These are phyloP conservation scores for Chaetomium tenue DNA, from an alignment of 495 filamentous ascomycete genomes.

Conservation along the genomic window DNA sequence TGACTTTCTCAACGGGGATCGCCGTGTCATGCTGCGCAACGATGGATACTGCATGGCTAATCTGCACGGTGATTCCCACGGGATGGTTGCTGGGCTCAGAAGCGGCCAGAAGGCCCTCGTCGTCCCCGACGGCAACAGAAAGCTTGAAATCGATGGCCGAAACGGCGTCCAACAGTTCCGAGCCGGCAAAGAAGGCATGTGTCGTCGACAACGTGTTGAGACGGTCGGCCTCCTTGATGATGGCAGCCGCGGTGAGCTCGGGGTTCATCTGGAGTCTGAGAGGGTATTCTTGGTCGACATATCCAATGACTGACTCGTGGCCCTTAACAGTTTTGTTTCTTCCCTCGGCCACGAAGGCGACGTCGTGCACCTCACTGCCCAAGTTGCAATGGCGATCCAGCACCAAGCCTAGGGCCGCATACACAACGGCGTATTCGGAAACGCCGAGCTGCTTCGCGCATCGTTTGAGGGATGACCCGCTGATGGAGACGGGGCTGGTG, in stretches of 20 bases:
- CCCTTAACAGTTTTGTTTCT: background rate
- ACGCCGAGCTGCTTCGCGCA: background rate
- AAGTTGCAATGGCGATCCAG: background rate
- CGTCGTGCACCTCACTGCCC: background rate
- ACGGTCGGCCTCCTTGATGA: background rate
- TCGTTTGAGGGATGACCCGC: background rate
- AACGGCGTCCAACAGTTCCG: background rate
- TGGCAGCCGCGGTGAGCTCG: background rate
- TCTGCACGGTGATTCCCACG: background rate
- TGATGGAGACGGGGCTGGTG: background rate
- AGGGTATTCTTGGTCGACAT: background rate
- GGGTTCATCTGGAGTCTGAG: slow-evolving; percentile 1
- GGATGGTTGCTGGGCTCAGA: background rate
- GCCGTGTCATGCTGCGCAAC: background rate
- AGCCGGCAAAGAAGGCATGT: background rate
- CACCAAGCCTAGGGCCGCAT: background rate
- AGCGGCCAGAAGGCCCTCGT: background rate
- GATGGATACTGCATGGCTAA: background rate
- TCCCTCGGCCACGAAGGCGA: background rate
- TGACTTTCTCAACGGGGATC: background rate
- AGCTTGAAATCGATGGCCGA: background rate
- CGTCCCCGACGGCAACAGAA: background rate
- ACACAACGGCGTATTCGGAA: background rate
- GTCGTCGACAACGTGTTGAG: background rate
- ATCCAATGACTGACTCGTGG: background rate